These are phyloP conservation scores for Colletotrichum tropicale DNA, from an alignment of 2,329 filamentous ascomycete species.

Conservation along the genomic window DNA sequence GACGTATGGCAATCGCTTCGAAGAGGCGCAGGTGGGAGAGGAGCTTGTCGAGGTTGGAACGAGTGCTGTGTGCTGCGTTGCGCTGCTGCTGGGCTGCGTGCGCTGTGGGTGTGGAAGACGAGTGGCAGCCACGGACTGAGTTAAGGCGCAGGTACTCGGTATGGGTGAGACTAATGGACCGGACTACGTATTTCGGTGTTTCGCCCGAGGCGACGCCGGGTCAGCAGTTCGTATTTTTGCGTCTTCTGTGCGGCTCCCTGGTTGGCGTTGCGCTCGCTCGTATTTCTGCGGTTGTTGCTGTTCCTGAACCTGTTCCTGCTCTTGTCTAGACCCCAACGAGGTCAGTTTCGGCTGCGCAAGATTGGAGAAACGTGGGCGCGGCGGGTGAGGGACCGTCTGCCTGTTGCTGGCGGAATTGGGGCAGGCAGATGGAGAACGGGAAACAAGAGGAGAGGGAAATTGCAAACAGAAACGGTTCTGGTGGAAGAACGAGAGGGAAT, in stretches of 20 bases:
- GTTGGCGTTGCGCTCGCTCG: conserved; percentile 1
- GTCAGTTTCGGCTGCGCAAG: background rate
- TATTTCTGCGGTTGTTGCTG: background rate
- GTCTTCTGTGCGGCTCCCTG: background rate
- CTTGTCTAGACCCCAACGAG: background rate
- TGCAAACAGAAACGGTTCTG: background rate
- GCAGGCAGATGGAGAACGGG: background rate
- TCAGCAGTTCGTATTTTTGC: background rate
- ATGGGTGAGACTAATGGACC: background rate
- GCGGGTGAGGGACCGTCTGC: background rate
- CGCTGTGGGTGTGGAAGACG: background rate
- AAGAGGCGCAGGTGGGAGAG: background rate
- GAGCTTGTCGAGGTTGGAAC: background rate
- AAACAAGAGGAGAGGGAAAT: background rate
- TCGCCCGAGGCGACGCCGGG: background rate
- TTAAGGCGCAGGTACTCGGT: background rate
- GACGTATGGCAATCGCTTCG: background rate
- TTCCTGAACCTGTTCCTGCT: background rate
- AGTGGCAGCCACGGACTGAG: background rate
- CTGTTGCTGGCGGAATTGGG: background rate
- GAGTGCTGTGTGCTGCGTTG: background rate
- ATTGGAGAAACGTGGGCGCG: background rate
- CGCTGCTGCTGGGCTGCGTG: background rate
- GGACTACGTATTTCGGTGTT: background rate
- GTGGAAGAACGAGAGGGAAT: background rate